phyloP scores from a whole-genome alignment of 495 filamentous ascomycete species.

The Xylaria longipes region DNA sequence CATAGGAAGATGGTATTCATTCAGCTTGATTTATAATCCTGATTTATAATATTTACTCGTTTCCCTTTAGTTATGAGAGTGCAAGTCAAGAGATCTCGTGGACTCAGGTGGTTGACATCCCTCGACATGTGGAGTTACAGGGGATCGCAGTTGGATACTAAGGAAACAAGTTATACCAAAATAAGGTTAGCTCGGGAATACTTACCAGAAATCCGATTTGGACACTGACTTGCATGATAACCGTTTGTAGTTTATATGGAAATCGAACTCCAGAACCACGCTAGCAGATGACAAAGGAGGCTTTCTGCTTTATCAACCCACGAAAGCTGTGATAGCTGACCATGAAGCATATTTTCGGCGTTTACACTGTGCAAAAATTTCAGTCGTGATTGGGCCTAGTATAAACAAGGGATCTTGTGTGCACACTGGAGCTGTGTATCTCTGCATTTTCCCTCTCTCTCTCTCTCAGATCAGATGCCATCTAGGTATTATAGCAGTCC shows the following conservation, averaged over 20 bases:
- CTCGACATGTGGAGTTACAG: background rate
- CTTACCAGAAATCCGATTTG: background rate
- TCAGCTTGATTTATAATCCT: background rate
- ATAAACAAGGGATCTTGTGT: background rate
- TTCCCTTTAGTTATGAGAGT: background rate
- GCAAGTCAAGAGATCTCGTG: background rate
- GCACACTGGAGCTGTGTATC: background rate
- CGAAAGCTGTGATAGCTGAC: background rate
- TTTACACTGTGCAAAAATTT: background rate
- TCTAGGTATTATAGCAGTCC: background rate
- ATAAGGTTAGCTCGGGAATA: slow-evolving; percentile 4
- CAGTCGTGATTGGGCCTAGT: background rate
- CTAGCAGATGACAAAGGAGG: background rate
- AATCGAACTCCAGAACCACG: background rate
- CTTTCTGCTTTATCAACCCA: background rate
- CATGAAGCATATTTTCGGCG: background rate
- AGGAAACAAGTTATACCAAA: background rate
- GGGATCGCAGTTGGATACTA: background rate
- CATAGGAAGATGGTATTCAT: background rate
- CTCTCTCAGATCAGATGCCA: background rate
- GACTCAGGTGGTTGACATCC: background rate
- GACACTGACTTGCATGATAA: background rate
- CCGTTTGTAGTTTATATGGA: slow-evolving; percentile 5
- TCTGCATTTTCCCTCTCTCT: background rate
- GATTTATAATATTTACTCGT: slow-evolving; percentile 1